phyloP scores from a whole-genome alignment of 2,329 filamentous ascomycete species.

The Chalara sp. region DNA sequence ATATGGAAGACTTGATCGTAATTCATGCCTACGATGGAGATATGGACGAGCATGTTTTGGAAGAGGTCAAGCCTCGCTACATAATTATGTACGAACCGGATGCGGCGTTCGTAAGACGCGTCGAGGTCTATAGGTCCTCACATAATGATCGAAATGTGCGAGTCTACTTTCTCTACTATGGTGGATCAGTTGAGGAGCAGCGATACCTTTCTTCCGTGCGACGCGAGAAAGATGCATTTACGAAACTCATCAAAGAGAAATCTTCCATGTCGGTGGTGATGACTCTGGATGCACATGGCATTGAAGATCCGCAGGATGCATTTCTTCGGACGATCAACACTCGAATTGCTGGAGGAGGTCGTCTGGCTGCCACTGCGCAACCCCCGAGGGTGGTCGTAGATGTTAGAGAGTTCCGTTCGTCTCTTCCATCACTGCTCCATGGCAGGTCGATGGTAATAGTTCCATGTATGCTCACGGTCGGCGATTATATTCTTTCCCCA shows the following conservation, averaged over 20 bases:
- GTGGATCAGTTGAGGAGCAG: slow-evolving; percentile 91
- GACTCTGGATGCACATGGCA: slow-evolving; percentile 60
- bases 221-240: slow-evolving; percentile 95
- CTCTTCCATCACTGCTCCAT: slow-evolving; percentile 83
- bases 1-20: slow-evolving; percentile 82
- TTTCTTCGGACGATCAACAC: slow-evolving; percentile 96
- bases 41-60: slow-evolving; percentile 91
- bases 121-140: slow-evolving; percentile 93
- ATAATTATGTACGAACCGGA: slow-evolving; percentile 99
- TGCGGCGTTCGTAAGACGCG: slow-evolving; percentile 83
- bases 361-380: slow-evolving; percentile 73
- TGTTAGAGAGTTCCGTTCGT: slow-evolving; percentile 91
- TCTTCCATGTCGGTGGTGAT: slow-evolving; percentile 88
- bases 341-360: slow-evolving; percentile 87
- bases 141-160: slow-evolving; percentile 83
- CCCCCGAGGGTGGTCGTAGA: slow-evolving; percentile 91
- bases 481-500: slow-evolving; percentile 90
- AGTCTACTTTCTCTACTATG: slow-evolving; percentile 96
- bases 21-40: slow-evolving; percentile 94
- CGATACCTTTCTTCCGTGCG: slow-evolving; percentile 82
- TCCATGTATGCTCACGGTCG: slow-evolving; percentile 92
- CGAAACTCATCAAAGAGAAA: slow-evolving; percentile 88
- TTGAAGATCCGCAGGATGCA: slow-evolving; percentile 78
- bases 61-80: slow-evolving; percentile 87
- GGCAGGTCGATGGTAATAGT: slow-evolving; percentile 82